Evolutionary conservation across 2,329 filamentous ascomycete species (phyloP).

Genomic region (Botrytis deweyae): DNA sequence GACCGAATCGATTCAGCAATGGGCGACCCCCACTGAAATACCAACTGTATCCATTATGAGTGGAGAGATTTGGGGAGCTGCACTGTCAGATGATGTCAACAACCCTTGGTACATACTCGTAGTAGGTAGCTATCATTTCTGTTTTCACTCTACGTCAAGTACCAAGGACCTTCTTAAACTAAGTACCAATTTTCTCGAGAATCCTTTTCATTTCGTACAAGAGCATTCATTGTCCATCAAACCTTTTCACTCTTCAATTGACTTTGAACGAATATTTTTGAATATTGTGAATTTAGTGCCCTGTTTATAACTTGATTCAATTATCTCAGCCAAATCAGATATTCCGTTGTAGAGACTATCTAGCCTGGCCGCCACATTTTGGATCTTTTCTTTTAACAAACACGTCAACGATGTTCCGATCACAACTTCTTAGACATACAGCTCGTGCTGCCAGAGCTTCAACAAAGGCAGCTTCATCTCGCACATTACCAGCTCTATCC

Average conservation of each 20-base stretch:
- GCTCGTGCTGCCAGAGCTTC: conserved; percentile 32
- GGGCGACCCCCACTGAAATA: conserved; percentile 6
- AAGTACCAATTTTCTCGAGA: conserved; percentile 1
- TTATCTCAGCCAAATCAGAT: neutral
- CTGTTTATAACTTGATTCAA: neutral
- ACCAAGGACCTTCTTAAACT: neutral
- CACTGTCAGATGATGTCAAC: conserved; percentile 22
- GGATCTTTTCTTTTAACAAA: neutral
- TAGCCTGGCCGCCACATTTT: neutral
- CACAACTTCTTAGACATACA: conserved; percentile 35
- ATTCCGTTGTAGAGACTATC: neutral
- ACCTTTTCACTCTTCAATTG: neutral
- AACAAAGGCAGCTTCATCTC: conserved; percentile 24
- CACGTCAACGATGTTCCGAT: conserved; percentile 35
- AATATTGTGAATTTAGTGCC: neutral
- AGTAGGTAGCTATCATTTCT: conserved; percentile 8
- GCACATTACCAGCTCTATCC: conserved; percentile 24
- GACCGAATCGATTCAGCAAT: conserved; percentile 1
- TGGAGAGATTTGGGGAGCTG: conserved; percentile 13
- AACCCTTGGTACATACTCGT: conserved; percentile 2
- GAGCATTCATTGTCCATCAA: neutral
- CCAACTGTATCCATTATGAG: conserved; percentile 6
- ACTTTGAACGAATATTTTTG: neutral
- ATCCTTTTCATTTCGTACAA: neutral
- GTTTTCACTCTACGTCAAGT: neutral